phyloP scores from a whole-genome alignment of 495 filamentous ascomycete species.

The Aspergillus bridgeri region DNA sequence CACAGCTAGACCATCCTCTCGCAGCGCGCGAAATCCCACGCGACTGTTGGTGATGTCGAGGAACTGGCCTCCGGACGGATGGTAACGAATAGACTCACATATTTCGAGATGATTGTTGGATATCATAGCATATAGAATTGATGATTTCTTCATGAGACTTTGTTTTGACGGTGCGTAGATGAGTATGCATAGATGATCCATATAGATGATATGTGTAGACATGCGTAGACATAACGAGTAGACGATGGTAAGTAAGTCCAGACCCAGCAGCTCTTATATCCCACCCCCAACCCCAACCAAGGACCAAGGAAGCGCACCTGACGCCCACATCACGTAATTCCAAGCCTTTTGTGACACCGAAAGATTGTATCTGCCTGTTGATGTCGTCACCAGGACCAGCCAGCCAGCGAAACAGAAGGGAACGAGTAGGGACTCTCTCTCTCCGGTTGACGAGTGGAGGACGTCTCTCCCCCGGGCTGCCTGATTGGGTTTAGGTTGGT shows the following conservation, averaged over 20 bases:
- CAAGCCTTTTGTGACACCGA: background rate
- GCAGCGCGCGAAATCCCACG: background rate
- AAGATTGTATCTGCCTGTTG: background rate
- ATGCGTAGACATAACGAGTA: no score
- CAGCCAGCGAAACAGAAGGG: background rate
- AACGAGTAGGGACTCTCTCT: background rate
- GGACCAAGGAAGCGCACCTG: background rate
- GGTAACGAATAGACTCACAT: background rate
- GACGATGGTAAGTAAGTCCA: no score
- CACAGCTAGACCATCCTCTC: background rate
- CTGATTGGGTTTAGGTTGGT: background rate
- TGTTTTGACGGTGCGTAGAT: background rate
- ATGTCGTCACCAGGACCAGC: background rate
- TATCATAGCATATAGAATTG: background rate
- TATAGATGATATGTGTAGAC: no score
- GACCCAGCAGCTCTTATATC: no score
- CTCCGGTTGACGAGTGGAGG: background rate
- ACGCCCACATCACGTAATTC: background rate
- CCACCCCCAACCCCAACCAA: no score
- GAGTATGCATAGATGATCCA: no score
- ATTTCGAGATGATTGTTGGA: background rate
- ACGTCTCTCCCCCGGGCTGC: background rate
- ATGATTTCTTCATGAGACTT: background rate
- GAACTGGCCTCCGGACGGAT: background rate
- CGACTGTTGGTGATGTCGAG: background rate